phyloP scores from a whole-genome alignment of 75 land plant species.

The Chamaecyparis obtusa region DNA sequence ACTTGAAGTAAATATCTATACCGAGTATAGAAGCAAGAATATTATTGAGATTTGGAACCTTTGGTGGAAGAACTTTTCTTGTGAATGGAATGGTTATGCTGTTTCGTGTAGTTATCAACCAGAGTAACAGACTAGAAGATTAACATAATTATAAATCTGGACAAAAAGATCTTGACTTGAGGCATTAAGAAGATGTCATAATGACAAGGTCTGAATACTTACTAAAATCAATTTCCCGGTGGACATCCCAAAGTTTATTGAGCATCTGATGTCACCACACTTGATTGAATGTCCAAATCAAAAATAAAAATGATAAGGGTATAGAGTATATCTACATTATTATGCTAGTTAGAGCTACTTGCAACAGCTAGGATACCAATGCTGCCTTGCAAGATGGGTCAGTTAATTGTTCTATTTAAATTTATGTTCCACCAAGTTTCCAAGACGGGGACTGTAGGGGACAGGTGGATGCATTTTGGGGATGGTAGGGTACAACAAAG shows the following conservation, averaged over 20 bases:
- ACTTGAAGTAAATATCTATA: neutral
- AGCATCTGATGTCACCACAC: too few relatives aligned
- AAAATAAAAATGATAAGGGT: too few relatives aligned
- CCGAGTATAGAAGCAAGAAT: neutral
- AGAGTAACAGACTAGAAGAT: neutral
- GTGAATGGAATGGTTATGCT: neutral
- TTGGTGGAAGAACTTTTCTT: neutral
- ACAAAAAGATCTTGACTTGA: neutral
- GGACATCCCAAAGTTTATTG: neutral
- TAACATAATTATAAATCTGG: neutral
- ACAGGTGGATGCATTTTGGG: too few relatives aligned
- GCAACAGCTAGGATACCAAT: neutral
- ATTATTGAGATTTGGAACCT: neutral
- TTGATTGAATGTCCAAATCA: too few relatives aligned
- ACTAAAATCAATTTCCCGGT: neutral
- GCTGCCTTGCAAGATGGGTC: neutral
- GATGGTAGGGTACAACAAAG: too few relatives aligned
- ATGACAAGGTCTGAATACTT: neutral
- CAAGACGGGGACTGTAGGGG: too few relatives aligned
- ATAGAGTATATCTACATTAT: neutral
- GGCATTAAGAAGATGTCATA: neutral
- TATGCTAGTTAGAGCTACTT: neutral
- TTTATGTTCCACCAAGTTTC: too few relatives aligned
- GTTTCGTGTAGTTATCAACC: neutral
- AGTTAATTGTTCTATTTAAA: neutral